Percentiles rank a stretch among this genome's conserved stretches.
Evolutionary conservation across 2,329 filamentous ascomycete species (phyloP).

Genomic region (Botrytis squamosa): DNA sequence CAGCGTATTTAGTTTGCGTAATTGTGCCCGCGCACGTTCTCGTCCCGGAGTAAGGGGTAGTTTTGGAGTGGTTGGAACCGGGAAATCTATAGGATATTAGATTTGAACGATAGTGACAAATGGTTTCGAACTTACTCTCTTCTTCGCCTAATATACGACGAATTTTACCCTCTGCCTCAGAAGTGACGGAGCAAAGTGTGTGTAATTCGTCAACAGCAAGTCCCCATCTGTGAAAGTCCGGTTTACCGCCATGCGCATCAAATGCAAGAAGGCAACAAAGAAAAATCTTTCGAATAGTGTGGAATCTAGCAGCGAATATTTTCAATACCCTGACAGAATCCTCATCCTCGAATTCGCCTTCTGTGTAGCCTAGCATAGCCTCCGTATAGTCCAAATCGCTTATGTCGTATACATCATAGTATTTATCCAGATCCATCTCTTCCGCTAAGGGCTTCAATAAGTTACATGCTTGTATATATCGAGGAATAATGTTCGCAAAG

Average conservation of each 20-base stretch:
- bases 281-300: slow-evolving; percentile 78
- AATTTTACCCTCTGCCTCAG: slow-evolving; percentile 62
- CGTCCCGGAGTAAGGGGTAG: slow-evolving; percentile 66
- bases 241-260: slow-evolving; percentile 74
- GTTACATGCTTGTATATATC: slow-evolving; percentile 68
- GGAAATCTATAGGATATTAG: slow-evolving; percentile 48
- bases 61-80: slow-evolving; percentile 56
- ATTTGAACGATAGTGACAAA: slow-evolving; percentile 15
- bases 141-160: slow-evolving; percentile 72
- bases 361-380: slow-evolving; percentile 62
- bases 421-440: slow-evolving; percentile 81
- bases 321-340: slow-evolving; percentile 80
- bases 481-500: slow-evolving; percentile 67
- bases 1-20: slow-evolving; percentile 83
- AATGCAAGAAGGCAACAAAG: slow-evolving; percentile 87
- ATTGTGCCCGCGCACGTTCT: slow-evolving; percentile 80
- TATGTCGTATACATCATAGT: slow-evolving; percentile 86
- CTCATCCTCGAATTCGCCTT: slow-evolving; percentile 69
- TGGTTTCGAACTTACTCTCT: slow-evolving; percentile 59
- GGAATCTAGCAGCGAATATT: slow-evolving; percentile 75
- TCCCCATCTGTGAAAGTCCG: slow-evolving; percentile 77
- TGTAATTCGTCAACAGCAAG: slow-evolving; percentile 74
- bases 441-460: slow-evolving; percentile 72
- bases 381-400: slow-evolving; percentile 71
- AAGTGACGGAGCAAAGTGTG: slow-evolving; percentile 60